phyloP scores from a whole-genome alignment of 2,329 filamentous ascomycete genomes.

The Hyphodiscus sp. region DNA sequence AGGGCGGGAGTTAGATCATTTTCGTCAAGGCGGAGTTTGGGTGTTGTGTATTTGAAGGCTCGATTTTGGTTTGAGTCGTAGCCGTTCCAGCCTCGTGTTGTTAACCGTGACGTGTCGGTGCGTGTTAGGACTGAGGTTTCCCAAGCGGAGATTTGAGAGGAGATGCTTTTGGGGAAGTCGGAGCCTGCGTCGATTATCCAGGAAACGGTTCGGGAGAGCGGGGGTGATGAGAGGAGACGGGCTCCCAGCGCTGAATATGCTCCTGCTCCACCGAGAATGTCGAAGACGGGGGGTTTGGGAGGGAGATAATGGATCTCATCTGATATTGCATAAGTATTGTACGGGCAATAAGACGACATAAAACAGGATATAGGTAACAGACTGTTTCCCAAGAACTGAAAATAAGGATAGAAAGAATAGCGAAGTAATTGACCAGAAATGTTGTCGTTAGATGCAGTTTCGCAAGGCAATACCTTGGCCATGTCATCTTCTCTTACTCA shows the following conservation, averaged over 20 bases:
- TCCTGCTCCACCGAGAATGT: constrained; percentile 84
- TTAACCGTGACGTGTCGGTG: constrained; percentile 59
- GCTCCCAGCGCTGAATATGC: constrained; percentile 84
- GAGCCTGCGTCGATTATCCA: constrained; percentile 89
- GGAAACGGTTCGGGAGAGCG: constrained; percentile 60
- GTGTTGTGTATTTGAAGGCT: constrained; percentile 81
- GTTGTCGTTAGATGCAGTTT: background rate
- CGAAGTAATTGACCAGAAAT: background rate
- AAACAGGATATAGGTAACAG: background rate
- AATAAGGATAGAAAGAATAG: background rate
- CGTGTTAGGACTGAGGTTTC: constrained; percentile 62
- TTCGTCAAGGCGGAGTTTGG: constrained; percentile 75
- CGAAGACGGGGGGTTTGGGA: constrained; percentile 58
- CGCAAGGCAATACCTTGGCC: background rate
- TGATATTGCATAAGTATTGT: constrained; percentile 31
- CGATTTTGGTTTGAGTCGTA: constrained; percentile 66
- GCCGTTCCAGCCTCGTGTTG: constrained; percentile 89
- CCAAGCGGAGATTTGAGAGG: constrained; percentile 64
- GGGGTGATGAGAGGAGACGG: constrained; percentile 71
- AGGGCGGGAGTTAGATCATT: constrained; percentile 60
- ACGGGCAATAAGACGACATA: background rate
- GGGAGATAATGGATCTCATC: constrained; percentile 87
- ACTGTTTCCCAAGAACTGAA: background rate
- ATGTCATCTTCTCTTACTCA: background rate
- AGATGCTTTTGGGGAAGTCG: constrained; percentile 71